Evolutionary conservation across 306 rosid genomes (phyloP), one percentile per base, ranked within the genome.

Genomic region (Rosa lucieae): DNA sequence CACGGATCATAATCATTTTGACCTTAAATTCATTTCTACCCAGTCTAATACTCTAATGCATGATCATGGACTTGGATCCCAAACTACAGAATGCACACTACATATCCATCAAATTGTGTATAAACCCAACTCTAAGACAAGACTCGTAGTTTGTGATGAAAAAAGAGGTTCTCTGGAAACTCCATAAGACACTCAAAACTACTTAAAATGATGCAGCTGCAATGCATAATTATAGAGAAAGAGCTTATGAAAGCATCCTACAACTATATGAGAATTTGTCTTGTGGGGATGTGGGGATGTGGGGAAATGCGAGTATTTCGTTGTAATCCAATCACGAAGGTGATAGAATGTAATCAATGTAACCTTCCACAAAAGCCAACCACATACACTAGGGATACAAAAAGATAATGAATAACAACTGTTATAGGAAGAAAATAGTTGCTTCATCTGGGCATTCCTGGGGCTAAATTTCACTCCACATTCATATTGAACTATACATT

Each of bases 401-500:
- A 8, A 71, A 70, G 58, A 47, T 46, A 43, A 46, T 26, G 48
- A 42, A 67, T n/a, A 13, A 49, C 7, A 71, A 68, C 44, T 67
- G 23, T 76, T 9, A 51, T 6, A 32, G 10, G 48, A 15, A 66
- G 73, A 63, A 48, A 43, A 63, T 11, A 52, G 21, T 18, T 42
- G 52, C 44, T 10, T 58, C 40, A 56, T 43, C 7, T n/a, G 32
- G 26, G 42, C 65, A 77, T 48, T 55, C 32, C 11, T 35, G 9
- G 2, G 1, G 61, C 53, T 46, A 69, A 43, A 10, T 56, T 83
- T 68, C 80, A 83, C 68, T 29, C 3, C 1, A 17, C 74, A 48
- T 21, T 73, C 70, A 59, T 67, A 75, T n/a, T 63, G 56, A 75
- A 17, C 42, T 71, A 63, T 6, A 29, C 75, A 17, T 29, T 44